Evolutionary conservation across 2,329 filamentous ascomycete species (phyloP).

Genomic region (Talaromyces amestolkiae): DNA sequence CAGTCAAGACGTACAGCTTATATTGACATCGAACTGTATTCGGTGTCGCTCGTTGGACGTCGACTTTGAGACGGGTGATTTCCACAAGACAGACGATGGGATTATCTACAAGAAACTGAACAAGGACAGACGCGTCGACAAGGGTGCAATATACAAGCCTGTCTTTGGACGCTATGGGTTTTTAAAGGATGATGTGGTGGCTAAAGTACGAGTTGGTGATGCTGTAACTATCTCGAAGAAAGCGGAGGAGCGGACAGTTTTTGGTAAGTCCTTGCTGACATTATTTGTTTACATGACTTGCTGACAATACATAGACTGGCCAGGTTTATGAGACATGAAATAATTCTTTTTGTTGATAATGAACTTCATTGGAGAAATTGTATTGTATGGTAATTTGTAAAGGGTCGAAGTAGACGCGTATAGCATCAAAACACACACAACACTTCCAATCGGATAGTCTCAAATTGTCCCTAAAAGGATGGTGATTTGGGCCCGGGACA

Average conservation of each 20-base stretch:
- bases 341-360: neutral
- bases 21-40: constrained; percentile 67
- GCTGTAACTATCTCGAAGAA: constrained; percentile 53
- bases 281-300: neutral
- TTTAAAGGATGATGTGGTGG: constrained; percentile 40
- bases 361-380: neutral
- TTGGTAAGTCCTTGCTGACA: constrained; percentile 44
- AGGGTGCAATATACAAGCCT: constrained; percentile 65
- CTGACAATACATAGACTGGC: constrained; percentile 32
- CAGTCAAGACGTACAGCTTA: constrained; percentile 38
- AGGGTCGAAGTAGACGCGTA: neutral
- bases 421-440: constrained; percentile 20
- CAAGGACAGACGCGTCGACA: constrained; percentile 67
- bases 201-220: constrained; percentile 56
- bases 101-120: constrained; percentile 67
- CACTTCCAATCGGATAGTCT: constrained; percentile 56
- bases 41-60: constrained; percentile 70
- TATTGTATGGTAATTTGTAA: neutral
- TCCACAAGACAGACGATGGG: constrained; percentile 57
- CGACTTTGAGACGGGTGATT: constrained; percentile 64
- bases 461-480: constrained; percentile 63
- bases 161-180: constrained; percentile 74
- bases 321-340: constrained; percentile 25
- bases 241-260: constrained; percentile 54
- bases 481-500: constrained; percentile 64